Evolutionary conservation across 1,284 basidiomycete genomes (phyloP), one percentile per base, ranked within the genome.

Genomic region (Volvariella surrecta): DNA sequence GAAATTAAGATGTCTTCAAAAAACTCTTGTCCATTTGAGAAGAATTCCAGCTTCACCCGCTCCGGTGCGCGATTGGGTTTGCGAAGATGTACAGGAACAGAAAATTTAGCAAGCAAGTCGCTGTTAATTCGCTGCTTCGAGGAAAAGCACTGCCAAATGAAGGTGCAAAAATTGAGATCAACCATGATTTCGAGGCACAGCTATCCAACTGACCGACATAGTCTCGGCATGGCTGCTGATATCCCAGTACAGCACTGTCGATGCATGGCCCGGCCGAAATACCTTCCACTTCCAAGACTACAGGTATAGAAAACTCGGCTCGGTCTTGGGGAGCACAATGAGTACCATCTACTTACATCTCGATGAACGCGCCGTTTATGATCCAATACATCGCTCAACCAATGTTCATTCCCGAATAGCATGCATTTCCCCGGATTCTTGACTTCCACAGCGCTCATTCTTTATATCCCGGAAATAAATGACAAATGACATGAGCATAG

Each of bases 1-100:
- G 63, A 66, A 44, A 70, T 57, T 9, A 68, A 48, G 17, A 68
- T 62, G 37, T 70, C 66, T 39, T 69, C 68, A 37, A 68, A 57
- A 37, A 54, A 54, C 37, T 63, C 61, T 43, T 68, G 62, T 1
- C 66, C 66, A 45, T 57, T 50, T 2, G 65, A 60, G 15, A 60
- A 58, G 11, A 69, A 56, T n/a, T 68, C 58, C 35, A 70, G 51
- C 44, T 59, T 59, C 17, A 62, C 55, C 43, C 55, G 51, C 37
- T 61, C 61, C 13, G 49, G 43, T 21, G 57, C 47, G 43, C 60
- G 55, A n/a, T 62, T 61, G 37, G 59, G 56, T 40, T 57, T 59
- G 40, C 64, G 59, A 17, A 54, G 52, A 34, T 60, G 53, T 32
- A 45, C 51, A 10, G 63, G 57, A 31, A 61, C 61, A 18, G 62